phyloP scores from a whole-genome alignment of 1,284 basidiomycete genomes.

The Rhodotorula sp. region DNA sequence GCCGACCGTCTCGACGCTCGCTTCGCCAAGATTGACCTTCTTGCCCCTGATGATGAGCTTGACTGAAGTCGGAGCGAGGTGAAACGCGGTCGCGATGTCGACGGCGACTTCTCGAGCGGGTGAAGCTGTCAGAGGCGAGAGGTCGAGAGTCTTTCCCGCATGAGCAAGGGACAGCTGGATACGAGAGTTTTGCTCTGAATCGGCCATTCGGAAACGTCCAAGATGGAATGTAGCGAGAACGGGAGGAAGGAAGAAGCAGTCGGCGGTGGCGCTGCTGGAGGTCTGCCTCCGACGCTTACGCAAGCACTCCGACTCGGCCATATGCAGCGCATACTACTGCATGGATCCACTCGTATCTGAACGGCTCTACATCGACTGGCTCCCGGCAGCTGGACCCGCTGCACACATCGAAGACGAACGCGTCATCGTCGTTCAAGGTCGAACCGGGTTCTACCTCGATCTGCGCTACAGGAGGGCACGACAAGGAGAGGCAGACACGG shows the following conservation, averaged over 20 bases:
- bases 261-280: neutral
- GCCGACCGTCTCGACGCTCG: neutral
- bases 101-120: slow-evolving; percentile 13
- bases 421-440: slow-evolving; percentile 11
- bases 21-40: slow-evolving; percentile 8
- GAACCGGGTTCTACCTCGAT: slow-evolving; percentile 22
- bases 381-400: neutral
- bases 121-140: slow-evolving; percentile 6
- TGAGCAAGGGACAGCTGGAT: slow-evolving; percentile 10
- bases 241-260: neutral
- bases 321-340: no score
- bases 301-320: neutral
- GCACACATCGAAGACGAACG: neutral
- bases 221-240: neutral
- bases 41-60: slow-evolving; percentile 38
- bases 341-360: slow-evolving; percentile 20
- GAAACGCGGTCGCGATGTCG: slow-evolving; percentile 14
- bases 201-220: neutral
- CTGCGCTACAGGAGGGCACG: neutral
- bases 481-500: no score
- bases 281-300: neutral
- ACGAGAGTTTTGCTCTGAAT: neutral
- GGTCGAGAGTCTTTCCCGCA: slow-evolving; percentile 15
- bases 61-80: slow-evolving; percentile 23
- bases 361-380: slow-evolving; percentile 15